phyloP scores from a whole-genome alignment of 306 rosid genomes.

The Geum urbanum region DNA sequence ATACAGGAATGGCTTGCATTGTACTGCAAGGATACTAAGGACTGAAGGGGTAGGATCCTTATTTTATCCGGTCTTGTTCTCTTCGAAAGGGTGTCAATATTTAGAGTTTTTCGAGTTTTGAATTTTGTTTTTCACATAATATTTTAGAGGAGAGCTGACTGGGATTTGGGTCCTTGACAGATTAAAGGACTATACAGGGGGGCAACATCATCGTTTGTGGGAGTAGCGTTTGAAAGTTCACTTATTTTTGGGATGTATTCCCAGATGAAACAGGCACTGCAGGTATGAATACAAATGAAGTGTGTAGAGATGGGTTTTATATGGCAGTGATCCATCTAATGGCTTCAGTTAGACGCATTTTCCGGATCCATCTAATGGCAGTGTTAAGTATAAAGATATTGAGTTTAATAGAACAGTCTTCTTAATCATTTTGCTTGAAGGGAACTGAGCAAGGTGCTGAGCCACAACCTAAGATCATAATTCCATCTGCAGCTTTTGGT shows the following conservation, averaged over 20 bases:
- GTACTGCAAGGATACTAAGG: constrained; percentile 77
- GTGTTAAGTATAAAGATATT: constrained; percentile 1
- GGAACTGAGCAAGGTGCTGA: constrained; percentile 53
- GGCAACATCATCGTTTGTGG: constrained; percentile 86
- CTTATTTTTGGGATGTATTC: constrained; percentile 85
- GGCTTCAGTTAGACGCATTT: constrained; percentile 11
- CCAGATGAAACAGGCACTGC: constrained; percentile 66
- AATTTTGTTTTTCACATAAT: background rate
- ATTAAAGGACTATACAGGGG: constrained; percentile 92
- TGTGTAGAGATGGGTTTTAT: constrained; percentile 15
- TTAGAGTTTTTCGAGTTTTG: background rate
- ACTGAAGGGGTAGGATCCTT: constrained; percentile 74
- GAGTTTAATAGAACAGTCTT: constrained; percentile 13
- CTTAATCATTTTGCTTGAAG: constrained; percentile 42
- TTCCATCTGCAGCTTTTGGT: constrained; percentile 81
- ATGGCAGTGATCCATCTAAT: constrained; percentile 16
- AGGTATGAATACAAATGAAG: constrained; percentile 52
- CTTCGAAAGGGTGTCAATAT: background rate
- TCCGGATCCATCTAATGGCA: constrained; percentile 9
- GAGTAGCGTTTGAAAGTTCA: constrained; percentile 90
- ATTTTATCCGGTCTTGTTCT: background rate
- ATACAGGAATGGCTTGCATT: constrained; percentile 68
- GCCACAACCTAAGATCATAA: constrained; percentile 62
- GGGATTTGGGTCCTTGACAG: constrained; percentile 44
- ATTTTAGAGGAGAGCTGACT: constrained; percentile 21